Evolutionary conservation across 192 early-diverging fungal genomes (phyloP).

Genomic region (Thamnidium elegans): DNA sequence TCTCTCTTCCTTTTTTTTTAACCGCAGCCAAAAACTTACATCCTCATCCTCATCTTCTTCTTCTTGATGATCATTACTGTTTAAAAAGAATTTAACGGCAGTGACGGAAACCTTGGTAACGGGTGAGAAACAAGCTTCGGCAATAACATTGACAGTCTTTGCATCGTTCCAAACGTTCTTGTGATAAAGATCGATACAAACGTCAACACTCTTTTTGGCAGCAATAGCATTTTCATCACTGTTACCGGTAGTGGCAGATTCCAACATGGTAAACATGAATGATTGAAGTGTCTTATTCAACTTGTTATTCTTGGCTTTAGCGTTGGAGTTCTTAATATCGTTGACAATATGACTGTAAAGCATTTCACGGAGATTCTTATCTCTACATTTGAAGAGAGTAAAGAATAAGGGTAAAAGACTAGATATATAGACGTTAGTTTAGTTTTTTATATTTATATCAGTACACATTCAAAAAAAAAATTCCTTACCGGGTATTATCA

Average conservation of each 20-base stretch:
- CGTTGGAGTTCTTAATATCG: constrained; percentile 93
- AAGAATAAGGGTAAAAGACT: constrained; percentile 89
- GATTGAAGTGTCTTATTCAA: constrained; percentile 97
- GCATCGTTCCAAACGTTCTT: constrained; percentile 97
- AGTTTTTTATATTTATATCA: neutral
- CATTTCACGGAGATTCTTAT: constrained; percentile 86
- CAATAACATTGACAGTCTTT: constrained; percentile 98
- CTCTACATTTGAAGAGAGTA: constrained; percentile 89
- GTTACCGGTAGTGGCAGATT: constrained; percentile 61
- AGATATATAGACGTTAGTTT: constrained; percentile 12
- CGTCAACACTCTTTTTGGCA: constrained; percentile 94
- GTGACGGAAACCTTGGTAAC: constrained; percentile 89
- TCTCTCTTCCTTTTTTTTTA: neutral
- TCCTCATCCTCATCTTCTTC: constrained; percentile 69
- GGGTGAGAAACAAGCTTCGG: constrained; percentile 92
- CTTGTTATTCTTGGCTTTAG: constrained; percentile 93
- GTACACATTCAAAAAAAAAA: neutral
- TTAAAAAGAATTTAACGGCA: constrained; percentile 93
- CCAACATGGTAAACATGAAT: constrained; percentile 97
- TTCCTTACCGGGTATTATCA: constrained; percentile 50
- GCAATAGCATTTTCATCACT: constrained; percentile 77
- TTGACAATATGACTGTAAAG: constrained; percentile 93
- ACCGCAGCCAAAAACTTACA: constrained; percentile 3
- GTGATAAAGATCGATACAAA: constrained; percentile 96
- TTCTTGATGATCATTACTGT: constrained; percentile 68